Base-by-base conservation (phyloP, 805 yeast genomes). In the Starmerella stigmatis region DNA sequence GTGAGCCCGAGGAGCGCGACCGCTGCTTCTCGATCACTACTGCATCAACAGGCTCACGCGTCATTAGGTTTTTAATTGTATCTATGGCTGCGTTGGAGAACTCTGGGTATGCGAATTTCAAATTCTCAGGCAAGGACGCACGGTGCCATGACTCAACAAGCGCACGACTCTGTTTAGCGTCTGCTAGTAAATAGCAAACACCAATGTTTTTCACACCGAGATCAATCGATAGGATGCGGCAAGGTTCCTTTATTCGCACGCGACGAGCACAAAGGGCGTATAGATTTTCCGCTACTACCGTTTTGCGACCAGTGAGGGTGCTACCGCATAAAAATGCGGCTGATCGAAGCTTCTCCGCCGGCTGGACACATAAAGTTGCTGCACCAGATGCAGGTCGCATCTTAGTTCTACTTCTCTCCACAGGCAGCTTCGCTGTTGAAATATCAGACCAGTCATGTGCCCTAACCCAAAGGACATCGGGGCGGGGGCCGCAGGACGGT, bases 1-100 rank as follows among this genome's bases (percentile, higher is more conserved):
- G 62, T 2, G 72, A 63, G 0, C 79, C 73, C 50, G 60, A 61
- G 0, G 75, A 66, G 41, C 83, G 64, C 32, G 71, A 64, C 31
- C 84, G 55, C 57, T 79, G 85, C 46, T 76, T 56, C 53, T 79
- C 85, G 3, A 78, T 61, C 10, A 77, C 54, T 3, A 74, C 65
- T 3, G 68, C 56, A 46, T 50, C 39, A 3, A 38, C 40, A 3
- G 50, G 33, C 9, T 70, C 70, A 1, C 21, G 21, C 26, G n/a
- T 25, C 8, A 38, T 10, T 3, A 53, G 30, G 29, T 29, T 16
- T 10, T 41, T 22, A 21, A 52, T 45, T 27, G 61, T 44, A 3
- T 45, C 38, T 5, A 53, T 20, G 3, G 61, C 62, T 11, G 43
- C 34, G 12, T 35, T n/a, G 3, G 65, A 57, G 35, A 60, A 56